Conservation (phyloP, 2,329 filamentous ascomycete species). For the Alternaria novae-zelandiae region DNA sequence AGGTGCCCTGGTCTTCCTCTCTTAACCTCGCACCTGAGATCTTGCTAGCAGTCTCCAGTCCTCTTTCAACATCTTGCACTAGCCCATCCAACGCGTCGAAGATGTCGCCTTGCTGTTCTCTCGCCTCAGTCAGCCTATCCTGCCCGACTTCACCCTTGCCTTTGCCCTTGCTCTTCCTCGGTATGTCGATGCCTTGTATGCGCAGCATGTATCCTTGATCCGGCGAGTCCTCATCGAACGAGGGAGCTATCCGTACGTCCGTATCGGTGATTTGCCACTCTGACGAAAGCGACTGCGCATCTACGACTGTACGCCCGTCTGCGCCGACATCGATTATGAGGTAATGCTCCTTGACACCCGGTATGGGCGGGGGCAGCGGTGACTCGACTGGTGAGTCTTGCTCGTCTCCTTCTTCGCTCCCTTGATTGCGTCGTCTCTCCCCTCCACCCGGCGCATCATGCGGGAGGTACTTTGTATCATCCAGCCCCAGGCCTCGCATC, state of each 20-base stretch:
- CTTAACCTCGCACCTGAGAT: conserved; percentile 29
- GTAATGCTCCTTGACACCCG: conserved; percentile 61
- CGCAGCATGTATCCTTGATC: conserved; percentile 64
- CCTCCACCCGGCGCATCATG: conserved; percentile 28
- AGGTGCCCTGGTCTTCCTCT: conserved; percentile 15
- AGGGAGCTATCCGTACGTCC: conserved; percentile 65
- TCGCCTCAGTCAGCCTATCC: conserved; percentile 36
- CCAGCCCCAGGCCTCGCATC: conserved; percentile 60
- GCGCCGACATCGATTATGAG: conserved; percentile 61
- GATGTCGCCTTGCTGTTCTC: conserved; percentile 42
- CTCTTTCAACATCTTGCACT: conserved; percentile 45
- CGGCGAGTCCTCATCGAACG: conserved; percentile 60
- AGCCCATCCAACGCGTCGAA: conserved; percentile 47
- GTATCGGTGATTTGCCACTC: conserved; percentile 73
- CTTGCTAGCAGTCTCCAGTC: conserved; percentile 43
- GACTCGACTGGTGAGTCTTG: conserved; percentile 41
- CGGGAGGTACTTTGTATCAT: conserved; percentile 50
- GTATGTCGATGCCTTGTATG: conserved; percentile 62
- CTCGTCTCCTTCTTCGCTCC: conserved; percentile 31
- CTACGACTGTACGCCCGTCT: conserved; percentile 62
- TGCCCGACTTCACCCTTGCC: conserved; percentile 36
- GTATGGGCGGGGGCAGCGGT: conserved; percentile 55
- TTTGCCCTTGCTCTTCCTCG: conserved; percentile 41
- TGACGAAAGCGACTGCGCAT: conserved; percentile 73
- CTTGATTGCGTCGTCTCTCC: conserved; percentile 19